These are phyloP conservation scores for Thielaviopsis punctulata DNA, from an alignment of 2,329 filamentous ascomycete genomes.

Conservation along the genomic window DNA sequence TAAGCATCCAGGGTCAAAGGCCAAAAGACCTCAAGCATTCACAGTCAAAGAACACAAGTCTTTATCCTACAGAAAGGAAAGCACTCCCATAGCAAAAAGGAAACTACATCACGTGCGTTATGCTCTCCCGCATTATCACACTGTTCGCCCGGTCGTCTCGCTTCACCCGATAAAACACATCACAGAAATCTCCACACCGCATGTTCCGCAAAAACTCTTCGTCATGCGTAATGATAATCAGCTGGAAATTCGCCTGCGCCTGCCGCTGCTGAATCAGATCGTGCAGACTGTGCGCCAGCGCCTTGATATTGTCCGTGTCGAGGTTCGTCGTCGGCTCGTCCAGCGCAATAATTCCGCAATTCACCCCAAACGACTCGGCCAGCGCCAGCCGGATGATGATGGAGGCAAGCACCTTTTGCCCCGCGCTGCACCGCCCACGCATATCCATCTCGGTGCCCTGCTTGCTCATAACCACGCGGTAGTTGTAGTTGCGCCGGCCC, in stretches of 20 bases:
- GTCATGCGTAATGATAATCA: conserved; percentile 97
- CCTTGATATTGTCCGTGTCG: conserved; percentile 84
- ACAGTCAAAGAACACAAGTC: too few species aligned
- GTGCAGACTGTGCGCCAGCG: conserved; percentile 68
- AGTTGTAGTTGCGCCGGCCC: conserved; percentile 79
- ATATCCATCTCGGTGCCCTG: conserved; percentile 98
- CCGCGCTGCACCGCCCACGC: conserved; percentile 90
- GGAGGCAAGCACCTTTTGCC: conserved; percentile 87
- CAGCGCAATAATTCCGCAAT: conserved; percentile 88
- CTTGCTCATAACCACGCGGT: conserved; percentile 96
- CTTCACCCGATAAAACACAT: conserved; percentile 77
- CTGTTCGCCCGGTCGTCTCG: conserved; percentile 76
- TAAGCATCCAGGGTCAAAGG: too few species aligned
- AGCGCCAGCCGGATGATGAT: conserved; percentile 96
- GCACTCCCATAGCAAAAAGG: too few species aligned
- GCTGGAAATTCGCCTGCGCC: conserved; percentile 85
- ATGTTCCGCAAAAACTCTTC: conserved; percentile 89
- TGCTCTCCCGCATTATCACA: conserved; percentile 56
- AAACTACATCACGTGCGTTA: conserved; percentile 28
- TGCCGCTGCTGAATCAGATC: conserved; percentile 71
- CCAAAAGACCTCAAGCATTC: too few species aligned
- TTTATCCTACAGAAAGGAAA: too few species aligned
- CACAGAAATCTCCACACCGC: conserved; percentile 84
- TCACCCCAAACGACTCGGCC: conserved; percentile 89
- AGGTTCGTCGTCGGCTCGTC: conserved; percentile 97